Conservation (phyloP, 148 eudicot genomes). For the Cornus florida region DNA sequence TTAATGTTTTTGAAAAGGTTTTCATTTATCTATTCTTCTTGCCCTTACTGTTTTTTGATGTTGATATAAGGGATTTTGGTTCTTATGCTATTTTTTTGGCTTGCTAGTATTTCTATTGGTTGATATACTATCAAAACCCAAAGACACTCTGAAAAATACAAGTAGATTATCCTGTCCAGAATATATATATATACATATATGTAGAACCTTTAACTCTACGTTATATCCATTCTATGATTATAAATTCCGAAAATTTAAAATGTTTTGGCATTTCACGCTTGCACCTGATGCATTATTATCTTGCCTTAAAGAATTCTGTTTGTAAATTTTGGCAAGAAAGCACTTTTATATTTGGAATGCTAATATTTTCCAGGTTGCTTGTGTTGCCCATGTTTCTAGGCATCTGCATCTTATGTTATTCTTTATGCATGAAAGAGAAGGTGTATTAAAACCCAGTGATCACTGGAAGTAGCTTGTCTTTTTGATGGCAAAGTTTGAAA, state of each 20-base stretch:
- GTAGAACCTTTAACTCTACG: too few relatives aligned
- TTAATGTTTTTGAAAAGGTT: constrained; percentile 96
- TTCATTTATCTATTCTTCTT: background rate
- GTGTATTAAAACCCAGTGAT: background rate
- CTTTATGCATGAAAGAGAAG: background rate
- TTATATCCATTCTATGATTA: background rate
- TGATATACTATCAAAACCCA: background rate
- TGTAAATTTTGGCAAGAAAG: background rate
- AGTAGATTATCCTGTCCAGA: too few relatives aligned
- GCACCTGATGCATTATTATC: background rate
- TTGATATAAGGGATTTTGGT: background rate
- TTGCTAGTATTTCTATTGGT: background rate
- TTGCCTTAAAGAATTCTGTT: background rate
- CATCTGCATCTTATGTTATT: background rate
- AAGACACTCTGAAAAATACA: too few relatives aligned
- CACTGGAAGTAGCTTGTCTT: background rate
- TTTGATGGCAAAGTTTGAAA: background rate
- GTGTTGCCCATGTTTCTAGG: background rate
- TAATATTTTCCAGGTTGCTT: background rate
- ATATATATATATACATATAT: too few relatives aligned
- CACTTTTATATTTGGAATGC: background rate
- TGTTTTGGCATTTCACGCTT: background rate
- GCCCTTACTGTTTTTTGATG: background rate
- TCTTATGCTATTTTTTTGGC: background rate
- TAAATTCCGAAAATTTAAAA: background rate